A percentile compares a stretch with the other conserved stretches of the same genome.
Conservation (phyloP, 495 filamentous ascomycete genomes). For the Penicillium maclennaniae region DNA sequence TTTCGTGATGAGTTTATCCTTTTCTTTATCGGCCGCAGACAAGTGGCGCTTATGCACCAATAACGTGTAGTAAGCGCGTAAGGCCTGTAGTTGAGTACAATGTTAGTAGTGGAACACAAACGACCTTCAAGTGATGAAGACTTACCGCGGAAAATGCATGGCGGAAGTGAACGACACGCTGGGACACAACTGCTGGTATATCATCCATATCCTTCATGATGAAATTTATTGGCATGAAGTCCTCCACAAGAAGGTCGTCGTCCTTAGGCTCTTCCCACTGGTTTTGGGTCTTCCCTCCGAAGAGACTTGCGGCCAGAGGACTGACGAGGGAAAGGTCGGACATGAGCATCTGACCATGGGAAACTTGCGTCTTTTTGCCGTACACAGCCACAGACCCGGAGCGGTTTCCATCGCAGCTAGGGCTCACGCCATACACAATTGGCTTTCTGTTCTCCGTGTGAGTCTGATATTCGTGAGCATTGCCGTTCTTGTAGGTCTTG, state of each 20-base stretch:
- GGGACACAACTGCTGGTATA: not conserved
- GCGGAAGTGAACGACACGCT: not conserved
- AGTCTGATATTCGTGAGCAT: not conserved
- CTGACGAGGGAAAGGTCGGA: constrained; percentile 40
- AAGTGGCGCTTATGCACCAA: not conserved
- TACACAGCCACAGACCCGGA: not conserved
- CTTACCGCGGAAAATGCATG: not conserved
- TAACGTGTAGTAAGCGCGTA: not conserved
- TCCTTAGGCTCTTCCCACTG: not conserved
- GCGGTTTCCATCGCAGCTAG: not conserved
- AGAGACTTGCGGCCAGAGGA: constrained; percentile 44
- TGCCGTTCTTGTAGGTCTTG: not conserved
- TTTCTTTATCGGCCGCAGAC: not conserved
- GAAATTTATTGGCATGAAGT: not conserved
- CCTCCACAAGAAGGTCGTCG: not conserved
- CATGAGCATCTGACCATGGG: not conserved
- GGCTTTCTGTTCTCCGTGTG: not conserved
- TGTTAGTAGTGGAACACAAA: not conserved
- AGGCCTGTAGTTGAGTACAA: not conserved
- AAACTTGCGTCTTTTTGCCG: not conserved
- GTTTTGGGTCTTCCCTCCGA: constrained; percentile 45
- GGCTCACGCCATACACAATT: not conserved
- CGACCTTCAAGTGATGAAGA: not conserved
- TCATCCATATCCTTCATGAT: not conserved
- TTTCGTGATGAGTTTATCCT: not conserved